phyloP scores from a whole-genome alignment of 192 early-diverging fungal species.

The Coemansia sp. region DNA sequence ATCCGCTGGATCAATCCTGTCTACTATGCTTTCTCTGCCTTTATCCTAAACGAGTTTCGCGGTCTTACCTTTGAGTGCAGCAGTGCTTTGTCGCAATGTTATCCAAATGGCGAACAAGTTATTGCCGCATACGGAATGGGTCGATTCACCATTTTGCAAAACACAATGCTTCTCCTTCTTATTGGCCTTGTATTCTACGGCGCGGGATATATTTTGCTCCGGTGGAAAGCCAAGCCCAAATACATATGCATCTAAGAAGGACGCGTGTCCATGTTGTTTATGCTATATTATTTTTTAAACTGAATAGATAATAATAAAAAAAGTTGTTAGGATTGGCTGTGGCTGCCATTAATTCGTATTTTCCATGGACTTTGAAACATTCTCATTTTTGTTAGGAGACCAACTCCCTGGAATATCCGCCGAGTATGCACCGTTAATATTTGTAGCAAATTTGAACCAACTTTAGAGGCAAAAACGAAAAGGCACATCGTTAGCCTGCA shows the following conservation, averaged over 20 bases:
- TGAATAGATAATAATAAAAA: background rate
- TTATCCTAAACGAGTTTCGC: slow-evolving; percentile 50
- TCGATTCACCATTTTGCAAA: slow-evolving; percentile 32
- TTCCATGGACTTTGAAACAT: background rate
- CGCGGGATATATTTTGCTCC: slow-evolving; percentile 39
- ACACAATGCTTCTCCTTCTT: slow-evolving; percentile 29
- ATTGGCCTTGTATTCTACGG: slow-evolving; percentile 29
- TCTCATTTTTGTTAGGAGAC: background rate
- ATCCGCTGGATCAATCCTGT: slow-evolving; percentile 55
- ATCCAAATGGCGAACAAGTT: slow-evolving; percentile 36
- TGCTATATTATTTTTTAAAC: background rate
- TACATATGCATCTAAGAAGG: slow-evolving; percentile 37
- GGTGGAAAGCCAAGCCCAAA: slow-evolving; percentile 55
- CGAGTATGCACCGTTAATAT: too few relatives aligned
- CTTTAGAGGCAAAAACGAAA: too few relatives aligned
- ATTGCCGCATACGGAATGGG: slow-evolving; percentile 42
- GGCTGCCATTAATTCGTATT: too few relatives aligned
- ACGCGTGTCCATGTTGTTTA: background rate
- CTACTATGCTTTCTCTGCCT: slow-evolving; percentile 48
- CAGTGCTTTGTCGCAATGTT: slow-evolving; percentile 27
- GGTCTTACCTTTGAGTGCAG: slow-evolving; percentile 44
- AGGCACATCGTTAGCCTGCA: too few relatives aligned
- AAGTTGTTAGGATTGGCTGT: background rate
- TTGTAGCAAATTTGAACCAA: too few relatives aligned
- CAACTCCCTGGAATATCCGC: too few relatives aligned